These are phyloP conservation scores for Phytophthora constricta DNA, from an alignment of 352 stramenopile species.

Conservation along the genomic window DNA sequence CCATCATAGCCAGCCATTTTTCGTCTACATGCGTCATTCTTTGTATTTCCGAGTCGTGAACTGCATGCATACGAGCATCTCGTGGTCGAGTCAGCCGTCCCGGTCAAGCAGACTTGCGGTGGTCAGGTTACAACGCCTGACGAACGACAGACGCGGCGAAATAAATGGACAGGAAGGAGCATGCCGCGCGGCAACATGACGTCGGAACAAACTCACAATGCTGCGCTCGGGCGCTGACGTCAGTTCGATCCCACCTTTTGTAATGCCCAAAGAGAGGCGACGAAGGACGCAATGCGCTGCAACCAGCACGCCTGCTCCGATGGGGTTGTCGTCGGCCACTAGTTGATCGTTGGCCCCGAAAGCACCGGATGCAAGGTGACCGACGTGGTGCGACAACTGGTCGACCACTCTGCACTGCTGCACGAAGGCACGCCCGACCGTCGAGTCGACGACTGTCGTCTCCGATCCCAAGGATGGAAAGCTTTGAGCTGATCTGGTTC, in stretches of 20 bases:
- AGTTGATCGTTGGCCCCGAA: background rate
- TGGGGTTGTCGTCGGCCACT: too few relatives aligned
- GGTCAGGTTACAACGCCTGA: background rate
- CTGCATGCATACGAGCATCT: too few relatives aligned
- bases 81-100: too few relatives aligned
- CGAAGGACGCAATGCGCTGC: too few relatives aligned
- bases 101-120: slow-evolving; percentile 6
- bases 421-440: too few relatives aligned
- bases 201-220: slow-evolving; percentile 31
- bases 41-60: too few relatives aligned
- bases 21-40: too few relatives aligned
- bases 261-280: background rate
- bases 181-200: slow-evolving; percentile 10
- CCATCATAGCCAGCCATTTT: slow-evolving; percentile 16
- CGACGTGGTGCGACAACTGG: background rate
- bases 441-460: background rate
- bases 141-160: too few relatives aligned
- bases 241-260: slow-evolving; percentile 12
- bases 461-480: background rate
- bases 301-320: too few relatives aligned
- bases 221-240: slow-evolving; percentile 20
- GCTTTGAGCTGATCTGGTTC: background rate
- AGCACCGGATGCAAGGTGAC: background rate
- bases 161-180: slow-evolving; percentile 21
- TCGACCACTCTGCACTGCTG: too few relatives aligned